Evolutionary conservation across 1,284 basidiomycete species (phyloP).

Genomic region (Leccinum variabile): DNA sequence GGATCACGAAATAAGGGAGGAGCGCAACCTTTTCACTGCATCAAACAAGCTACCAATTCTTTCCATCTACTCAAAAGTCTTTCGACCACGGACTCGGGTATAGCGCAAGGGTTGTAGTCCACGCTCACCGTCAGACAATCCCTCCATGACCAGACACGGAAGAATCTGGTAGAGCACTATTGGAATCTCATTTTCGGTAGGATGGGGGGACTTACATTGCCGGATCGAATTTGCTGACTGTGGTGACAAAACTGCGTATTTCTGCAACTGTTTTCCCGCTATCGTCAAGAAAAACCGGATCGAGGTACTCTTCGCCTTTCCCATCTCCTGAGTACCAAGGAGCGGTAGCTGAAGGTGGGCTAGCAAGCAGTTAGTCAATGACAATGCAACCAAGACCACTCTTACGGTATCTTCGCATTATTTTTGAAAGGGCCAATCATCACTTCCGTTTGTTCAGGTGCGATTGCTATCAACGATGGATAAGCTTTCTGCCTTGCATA

Average conservation of each 20-base stretch:
- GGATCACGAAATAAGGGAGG: not conserved
- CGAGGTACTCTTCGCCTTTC: not conserved
- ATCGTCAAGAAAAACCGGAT: not conserved
- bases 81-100: not conserved
- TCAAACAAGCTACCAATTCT: not conserved
- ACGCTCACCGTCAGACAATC: conserved; percentile 1
- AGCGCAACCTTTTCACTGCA: not conserved
- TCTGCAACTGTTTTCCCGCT: not conserved
- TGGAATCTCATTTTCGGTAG: not conserved
- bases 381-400: not conserved
- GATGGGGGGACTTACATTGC: not conserved
- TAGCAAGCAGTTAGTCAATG: not conserved
- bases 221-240: not conserved
- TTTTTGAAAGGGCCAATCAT: not conserved
- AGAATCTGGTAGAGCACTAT: not conserved
- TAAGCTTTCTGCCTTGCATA: not conserved
- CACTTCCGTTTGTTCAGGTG: not conserved
- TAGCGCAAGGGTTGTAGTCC: not conserved
- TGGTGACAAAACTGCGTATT: not conserved
- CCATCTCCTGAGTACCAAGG: conserved; percentile 1
- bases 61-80: conserved; percentile 1
- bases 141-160: conserved; percentile 3
- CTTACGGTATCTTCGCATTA: not conserved
- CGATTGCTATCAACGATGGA: not conserved
- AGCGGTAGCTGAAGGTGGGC: not conserved